A percentile compares a stretch with the other conserved stretches of the same genome.
Conservation (phyloP, 2,329 filamentous ascomycete genomes). For the Beauveria varroae region DNA sequence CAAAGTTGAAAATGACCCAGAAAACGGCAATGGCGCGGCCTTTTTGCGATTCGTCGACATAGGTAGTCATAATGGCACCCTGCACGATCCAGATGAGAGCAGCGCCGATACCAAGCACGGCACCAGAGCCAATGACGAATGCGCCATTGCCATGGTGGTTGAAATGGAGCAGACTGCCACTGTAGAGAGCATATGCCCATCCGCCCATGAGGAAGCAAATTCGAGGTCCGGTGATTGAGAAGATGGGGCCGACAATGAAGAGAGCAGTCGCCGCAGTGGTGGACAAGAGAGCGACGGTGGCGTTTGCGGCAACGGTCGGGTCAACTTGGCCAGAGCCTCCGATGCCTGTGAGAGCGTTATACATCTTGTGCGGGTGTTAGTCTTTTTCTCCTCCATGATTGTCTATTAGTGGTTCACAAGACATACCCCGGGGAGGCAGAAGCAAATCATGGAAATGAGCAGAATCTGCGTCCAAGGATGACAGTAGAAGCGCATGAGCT, state of each 20-base stretch:
- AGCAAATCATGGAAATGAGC: conserved; percentile 41
- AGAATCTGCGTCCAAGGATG: conserved; percentile 41
- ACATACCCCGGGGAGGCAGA: conserved; percentile 38
- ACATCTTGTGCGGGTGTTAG: conserved; percentile 29
- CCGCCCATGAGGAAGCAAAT: conserved; percentile 35
- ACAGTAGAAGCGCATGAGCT: conserved; percentile 26
- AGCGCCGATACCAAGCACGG: conserved; percentile 37
- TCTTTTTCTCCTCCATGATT: background rate
- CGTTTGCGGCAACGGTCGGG: conserved; percentile 36
- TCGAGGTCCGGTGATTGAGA: conserved; percentile 33
- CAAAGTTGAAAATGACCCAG: conserved; percentile 40
- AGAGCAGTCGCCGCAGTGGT: conserved; percentile 35
- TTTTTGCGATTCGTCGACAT: conserved; percentile 34
- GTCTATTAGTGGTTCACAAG: background rate
- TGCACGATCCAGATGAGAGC: conserved; percentile 39
- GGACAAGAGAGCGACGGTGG: conserved; percentile 35
- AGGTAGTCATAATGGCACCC: conserved; percentile 41
- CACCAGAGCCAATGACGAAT: conserved; percentile 37
- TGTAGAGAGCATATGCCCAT: conserved; percentile 39
- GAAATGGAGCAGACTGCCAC: conserved; percentile 35
- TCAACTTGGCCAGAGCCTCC: conserved; percentile 40
- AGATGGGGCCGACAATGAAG: conserved; percentile 36
- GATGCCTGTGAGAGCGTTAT: conserved; percentile 37
- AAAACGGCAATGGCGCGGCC: conserved; percentile 35
- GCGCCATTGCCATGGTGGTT: conserved; percentile 31